Evolutionary conservation across 78 protist genomes (phyloP).

Genomic region (Tieghemostelium lacteum): DNA sequence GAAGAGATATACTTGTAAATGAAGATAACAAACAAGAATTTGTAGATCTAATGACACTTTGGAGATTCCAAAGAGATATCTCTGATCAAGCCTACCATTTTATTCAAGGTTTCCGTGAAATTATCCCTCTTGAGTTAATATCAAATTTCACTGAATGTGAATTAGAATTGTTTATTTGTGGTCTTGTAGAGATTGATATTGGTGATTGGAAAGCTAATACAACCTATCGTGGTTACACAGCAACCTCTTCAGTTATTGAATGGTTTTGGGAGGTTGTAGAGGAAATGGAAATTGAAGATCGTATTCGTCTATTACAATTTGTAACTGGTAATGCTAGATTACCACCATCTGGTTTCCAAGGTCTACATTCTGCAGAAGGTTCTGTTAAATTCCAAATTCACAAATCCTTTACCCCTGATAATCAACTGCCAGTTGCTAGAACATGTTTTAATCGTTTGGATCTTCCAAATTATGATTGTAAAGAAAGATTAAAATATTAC

Average conservation of each 20-base stretch:
- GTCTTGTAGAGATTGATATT: constrained; percentile 21
- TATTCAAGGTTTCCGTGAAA: constrained; percentile 20
- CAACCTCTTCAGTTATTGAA: constrained; percentile 14
- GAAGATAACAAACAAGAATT: constrained; percentile 42
- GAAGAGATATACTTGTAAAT: constrained; percentile 21
- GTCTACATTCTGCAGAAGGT: constrained; percentile 15
- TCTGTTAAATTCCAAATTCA: constrained; percentile 40
- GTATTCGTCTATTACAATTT: constrained; percentile 28
- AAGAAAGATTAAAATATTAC: constrained; percentile 4
- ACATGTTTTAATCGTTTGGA: constrained; percentile 52
- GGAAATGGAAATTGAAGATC: constrained; percentile 31
- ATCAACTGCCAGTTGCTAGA: constrained; percentile 25
- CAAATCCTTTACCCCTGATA: constrained; percentile 12
- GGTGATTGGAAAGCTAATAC: constrained; percentile 35
- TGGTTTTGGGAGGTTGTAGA: constrained; percentile 52
- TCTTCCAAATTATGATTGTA: constrained; percentile 25
- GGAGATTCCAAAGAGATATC: constrained; percentile 33
- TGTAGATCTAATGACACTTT: constrained; percentile 6
- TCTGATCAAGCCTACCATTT: constrained; percentile 29
- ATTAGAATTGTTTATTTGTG: constrained; percentile 39
- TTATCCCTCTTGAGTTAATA: constrained; percentile 5
- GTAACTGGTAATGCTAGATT: constrained; percentile 42
- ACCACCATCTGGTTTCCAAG: constrained; percentile 50
- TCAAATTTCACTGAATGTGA: constrained; percentile 24
- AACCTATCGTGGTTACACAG: constrained; percentile 14